Base-by-base conservation (phyloP, 2,329 filamentous ascomycete genomes). In the Penicillium sp. region DNA sequence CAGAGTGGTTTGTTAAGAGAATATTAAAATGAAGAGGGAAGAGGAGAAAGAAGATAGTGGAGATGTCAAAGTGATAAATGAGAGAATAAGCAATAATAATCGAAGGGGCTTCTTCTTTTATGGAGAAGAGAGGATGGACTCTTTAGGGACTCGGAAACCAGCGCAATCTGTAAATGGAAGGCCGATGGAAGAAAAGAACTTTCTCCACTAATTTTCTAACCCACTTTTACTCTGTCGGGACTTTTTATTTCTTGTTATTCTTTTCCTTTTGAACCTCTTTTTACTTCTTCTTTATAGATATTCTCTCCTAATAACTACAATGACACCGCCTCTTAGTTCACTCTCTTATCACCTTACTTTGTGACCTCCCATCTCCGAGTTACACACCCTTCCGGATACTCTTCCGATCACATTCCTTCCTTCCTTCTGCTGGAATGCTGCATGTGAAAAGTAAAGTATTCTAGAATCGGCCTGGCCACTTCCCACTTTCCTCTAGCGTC, bases 391-490 rank as follows among this genome's bases (percentile, higher is more conserved):
- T 37, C 33, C 41, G 41, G 41, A 44, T 44, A 13, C 13, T 3
- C 30, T 30, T 43, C 45, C 45, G 45, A 28, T 48, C 45, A 48
- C 45, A 48, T 48, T 48, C 45, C 35, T 42, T 41, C 27, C 13
- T 1, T 28, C 39, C 29, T 19, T 36, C 31, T 36, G 22, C 43
- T 46, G 43, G 43, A 46, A 40, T 46, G 43, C 43, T 46, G 43
- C 43, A 46, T 46, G 35, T 46, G 43, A 46, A 39, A 46, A 5
- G 25, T n/a, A 39, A 46, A 5, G 25, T n/a, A 40, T 46, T 40
- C 35, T 46, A 40, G 29, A 51, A 39, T 53, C 50, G 46, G 46
- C 25, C 50, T 46, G 50, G 44, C 46, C 16, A 40, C n/a, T 40
- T 41, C 19, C 13, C 31, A 31, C 4, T 46, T 40, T 46, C 36